These are phyloP conservation scores for Euryodendron excelsum DNA, from an alignment of 148 eudicot species.

Conservation along the genomic window DNA sequence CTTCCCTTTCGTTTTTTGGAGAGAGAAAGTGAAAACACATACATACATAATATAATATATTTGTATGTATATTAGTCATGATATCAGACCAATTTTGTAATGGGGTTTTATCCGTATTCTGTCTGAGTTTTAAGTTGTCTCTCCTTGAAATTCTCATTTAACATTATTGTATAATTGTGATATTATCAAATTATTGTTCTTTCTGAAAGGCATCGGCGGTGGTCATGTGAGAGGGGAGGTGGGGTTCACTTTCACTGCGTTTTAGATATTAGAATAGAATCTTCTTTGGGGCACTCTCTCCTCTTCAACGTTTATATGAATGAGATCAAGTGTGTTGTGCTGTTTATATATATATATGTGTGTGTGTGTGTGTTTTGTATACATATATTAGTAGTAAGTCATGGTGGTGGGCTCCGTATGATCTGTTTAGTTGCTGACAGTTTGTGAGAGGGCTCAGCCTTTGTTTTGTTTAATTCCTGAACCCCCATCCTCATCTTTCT, in stretches of 20 bases:
- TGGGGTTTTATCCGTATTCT: slow-evolving; percentile 29
- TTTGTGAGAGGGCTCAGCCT: slow-evolving; percentile 8
- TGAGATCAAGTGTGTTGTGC: slow-evolving; percentile 11
- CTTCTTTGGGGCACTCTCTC: slow-evolving; percentile 45
- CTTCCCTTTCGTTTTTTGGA: slow-evolving; percentile 21
- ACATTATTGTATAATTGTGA: slow-evolving; percentile 15
- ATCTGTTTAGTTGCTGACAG: slow-evolving; percentile 11
- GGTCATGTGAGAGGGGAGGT: slow-evolving; percentile 57
- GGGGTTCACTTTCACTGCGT: slow-evolving; percentile 30
- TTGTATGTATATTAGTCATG: not conserved
- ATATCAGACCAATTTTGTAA: slow-evolving; percentile 16
- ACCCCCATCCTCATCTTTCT: not conserved
- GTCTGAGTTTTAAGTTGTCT: slow-evolving; percentile 64
- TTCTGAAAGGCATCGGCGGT: slow-evolving; percentile 29
- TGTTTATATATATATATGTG: not conserved
- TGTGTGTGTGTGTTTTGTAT: too few species aligned
- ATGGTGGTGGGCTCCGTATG: slow-evolving; percentile 10
- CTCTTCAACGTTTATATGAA: slow-evolving; percentile 14
- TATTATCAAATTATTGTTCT: too few species aligned
- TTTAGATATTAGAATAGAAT: slow-evolving; percentile 66
- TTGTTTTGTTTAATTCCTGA: slow-evolving; percentile 10
- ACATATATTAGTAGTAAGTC: not conserved
- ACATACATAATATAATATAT: not conserved
- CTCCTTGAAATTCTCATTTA: slow-evolving; percentile 54
- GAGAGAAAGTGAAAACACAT: slow-evolving; percentile 2